Base-by-base conservation (phyloP, 2,329 filamentous ascomycete species). In the Neonectria coccinea region DNA sequence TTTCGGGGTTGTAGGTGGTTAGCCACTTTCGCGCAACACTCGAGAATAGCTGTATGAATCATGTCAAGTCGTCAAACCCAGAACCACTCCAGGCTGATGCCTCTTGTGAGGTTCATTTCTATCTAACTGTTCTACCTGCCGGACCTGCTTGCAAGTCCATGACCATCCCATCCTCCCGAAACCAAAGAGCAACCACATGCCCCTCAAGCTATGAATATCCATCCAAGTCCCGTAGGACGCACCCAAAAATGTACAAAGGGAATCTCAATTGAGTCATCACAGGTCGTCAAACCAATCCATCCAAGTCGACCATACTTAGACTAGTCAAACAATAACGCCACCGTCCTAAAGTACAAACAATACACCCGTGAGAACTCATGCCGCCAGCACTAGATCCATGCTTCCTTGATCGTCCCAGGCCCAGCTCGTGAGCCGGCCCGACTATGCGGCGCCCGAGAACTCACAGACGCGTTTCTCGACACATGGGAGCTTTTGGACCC, bases 371-470 rank as follows among this genome's bases (percentile, higher is more conserved):
- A 45, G 2, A 8, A 56, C 9, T 50, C 18, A 54, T 25, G n/a
- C 9, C 18, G 16, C 16, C 14, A 33, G 12, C 27, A 25, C 31
- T 44, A 66, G 16, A 66, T 66, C 64, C 64, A 66, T 11, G 64
- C 64, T 33, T 60, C 44, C 31, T 55, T 45, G 7, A 57, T 61
- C 25, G 53, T 33, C 16, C 60, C 60, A 10, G 56, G 58, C 10
- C 67, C 69, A 22, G 39, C 44, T 42, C 56, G 60, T 20, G 56
- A 59, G 18, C 51, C 58, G 14, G 53, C 42, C 10, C 53, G 58
- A 20, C 69, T 72, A 44, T 73, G 69, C 8, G 59, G 56, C 7
- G 51, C 62, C 36, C 55, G 65, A 9, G 70, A 73, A 36, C 66
- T 71, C 51, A 65, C 29, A 16, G 69, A 73, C 31, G 55, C 56